phyloP scores from a whole-genome alignment of 208 protist genomes.

The Polymyxa betae region DNA sequence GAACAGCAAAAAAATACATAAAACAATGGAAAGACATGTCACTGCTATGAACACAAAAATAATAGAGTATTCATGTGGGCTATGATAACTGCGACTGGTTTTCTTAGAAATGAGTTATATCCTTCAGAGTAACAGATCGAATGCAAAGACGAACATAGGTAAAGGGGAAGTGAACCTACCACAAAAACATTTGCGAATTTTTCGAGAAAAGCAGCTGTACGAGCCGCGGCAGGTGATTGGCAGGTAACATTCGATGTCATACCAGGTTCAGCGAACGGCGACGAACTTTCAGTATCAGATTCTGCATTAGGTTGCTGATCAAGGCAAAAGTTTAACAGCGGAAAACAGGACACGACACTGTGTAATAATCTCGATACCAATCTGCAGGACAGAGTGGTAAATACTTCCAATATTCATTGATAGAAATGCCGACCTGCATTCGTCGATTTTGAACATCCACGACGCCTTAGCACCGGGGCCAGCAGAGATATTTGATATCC shows the following conservation, averaged over 20 bases:
- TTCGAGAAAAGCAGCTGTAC: conserved; percentile 72
- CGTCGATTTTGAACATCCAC: conserved; percentile 54
- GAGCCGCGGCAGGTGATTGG: neutral
- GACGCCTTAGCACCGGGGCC: neutral
- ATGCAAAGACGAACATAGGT: neutral
- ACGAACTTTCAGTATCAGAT: neutral
- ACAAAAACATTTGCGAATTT: conserved; percentile 78
- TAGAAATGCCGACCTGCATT: conserved; percentile 16
- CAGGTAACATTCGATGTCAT: too few species aligned
- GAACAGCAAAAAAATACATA: too few species aligned
- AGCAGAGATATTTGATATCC: conserved; percentile 61
- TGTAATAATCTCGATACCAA: conserved; percentile 68
- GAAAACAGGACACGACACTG: conserved; percentile 75
- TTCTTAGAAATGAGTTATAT: too few species aligned
- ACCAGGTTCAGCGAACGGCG: too few species aligned
- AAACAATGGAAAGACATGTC: too few species aligned
- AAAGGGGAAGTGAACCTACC: conserved; percentile 42
- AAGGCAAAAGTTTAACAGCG: conserved; percentile 67
- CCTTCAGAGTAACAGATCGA: too few species aligned
- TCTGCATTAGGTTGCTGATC: neutral
- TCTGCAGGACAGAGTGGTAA: neutral
- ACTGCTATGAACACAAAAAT: too few species aligned
- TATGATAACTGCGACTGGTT: too few species aligned
- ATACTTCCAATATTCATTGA: too few species aligned
- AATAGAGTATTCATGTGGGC: too few species aligned